Base-by-base conservation (phyloP, 306 rosid species). In the Elaeagnus macrophylla region DNA sequence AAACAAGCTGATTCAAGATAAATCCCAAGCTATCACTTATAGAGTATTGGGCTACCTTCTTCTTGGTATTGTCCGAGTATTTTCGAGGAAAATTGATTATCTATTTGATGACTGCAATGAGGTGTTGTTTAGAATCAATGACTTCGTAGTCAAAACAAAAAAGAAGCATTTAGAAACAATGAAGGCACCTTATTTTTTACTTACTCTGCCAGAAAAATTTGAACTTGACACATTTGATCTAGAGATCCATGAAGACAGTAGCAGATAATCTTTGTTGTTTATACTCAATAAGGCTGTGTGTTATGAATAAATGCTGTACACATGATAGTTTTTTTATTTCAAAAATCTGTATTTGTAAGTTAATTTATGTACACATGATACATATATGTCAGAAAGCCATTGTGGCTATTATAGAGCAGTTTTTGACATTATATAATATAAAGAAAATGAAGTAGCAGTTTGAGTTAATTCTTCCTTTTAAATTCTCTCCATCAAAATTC, bases 41-140 rank as follows among this genome's bases (percentile, higher is more conserved):
- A 71, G 97, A 75, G 73, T 84, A 18, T 68, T 86, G 39, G 91
- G 89, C 32, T 84, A 82, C 84, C 87, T 91, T 56, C 93, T 91
- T 60, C 89, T 84, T 17, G 97, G 97, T 7, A 63, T 84, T 39
- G 91, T 85, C 19, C 88, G 88, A 64, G 80, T 84, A 59, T 84
- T 76, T 70, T 86, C 93, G 0, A 84, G 72, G 59, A 82, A 84
- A 72, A 89, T 75, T 62, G 93, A 91, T 36, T 86, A 75, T 72
- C 72, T 80, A 10, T 69, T 61, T 8, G 4, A 78, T 57, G 93
- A 91, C 59, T 82, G 89, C 77, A 67, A 84, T 14, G 64, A 71
- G 61, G 75, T 73, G 43, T 73, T 86, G 15, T 4, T 56, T 12
- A 64, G 69, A 68, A 56, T 86, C 67, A 80, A 76, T 9, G 75